A percentile compares a stretch with the other conserved stretches of the same genome.
Conservation (phyloP, 2,329 filamentous ascomycete species). For the Leptographium radiaticola region DNA sequence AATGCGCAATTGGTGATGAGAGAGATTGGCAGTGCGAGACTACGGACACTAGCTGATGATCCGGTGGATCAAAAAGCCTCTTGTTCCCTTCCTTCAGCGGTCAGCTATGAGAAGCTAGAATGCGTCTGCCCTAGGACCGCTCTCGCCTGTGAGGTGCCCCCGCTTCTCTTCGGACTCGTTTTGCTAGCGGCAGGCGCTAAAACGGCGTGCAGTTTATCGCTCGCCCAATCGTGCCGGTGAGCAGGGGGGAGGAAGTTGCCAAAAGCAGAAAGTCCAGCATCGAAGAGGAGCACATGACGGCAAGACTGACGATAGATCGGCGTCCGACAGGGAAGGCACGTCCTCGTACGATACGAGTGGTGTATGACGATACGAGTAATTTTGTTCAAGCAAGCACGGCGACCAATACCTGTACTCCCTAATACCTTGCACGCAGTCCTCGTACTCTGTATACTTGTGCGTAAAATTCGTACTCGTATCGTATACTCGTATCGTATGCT, state of each 20-base stretch:
- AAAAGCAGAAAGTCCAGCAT: constrained; percentile 1
- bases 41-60: not conserved
- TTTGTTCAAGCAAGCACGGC: no score
- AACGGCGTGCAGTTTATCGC: not conserved
- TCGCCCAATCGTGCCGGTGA: constrained; percentile 1
- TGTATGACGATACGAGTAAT: no score
- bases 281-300: not conserved
- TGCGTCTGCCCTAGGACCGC: not conserved
- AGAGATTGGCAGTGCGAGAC: not conserved
- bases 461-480: no score
- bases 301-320: no score
- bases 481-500: no score
- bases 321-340: no score
- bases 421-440: no score
- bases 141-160: not conserved
- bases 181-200: not conserved
- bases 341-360: no score
- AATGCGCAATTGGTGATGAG: not conserved
- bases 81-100: not conserved
- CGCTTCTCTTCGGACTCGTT: not conserved
- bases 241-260: not conserved
- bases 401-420: no score
- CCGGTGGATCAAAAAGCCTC: not conserved
- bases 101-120: not conserved
- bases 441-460: no score